A percentile compares a stretch with the other conserved stretches of the same genome.
phyloP scores from a whole-genome alignment of 2,329 filamentous ascomycete species.

The Colletotrichum nymphaeae region DNA sequence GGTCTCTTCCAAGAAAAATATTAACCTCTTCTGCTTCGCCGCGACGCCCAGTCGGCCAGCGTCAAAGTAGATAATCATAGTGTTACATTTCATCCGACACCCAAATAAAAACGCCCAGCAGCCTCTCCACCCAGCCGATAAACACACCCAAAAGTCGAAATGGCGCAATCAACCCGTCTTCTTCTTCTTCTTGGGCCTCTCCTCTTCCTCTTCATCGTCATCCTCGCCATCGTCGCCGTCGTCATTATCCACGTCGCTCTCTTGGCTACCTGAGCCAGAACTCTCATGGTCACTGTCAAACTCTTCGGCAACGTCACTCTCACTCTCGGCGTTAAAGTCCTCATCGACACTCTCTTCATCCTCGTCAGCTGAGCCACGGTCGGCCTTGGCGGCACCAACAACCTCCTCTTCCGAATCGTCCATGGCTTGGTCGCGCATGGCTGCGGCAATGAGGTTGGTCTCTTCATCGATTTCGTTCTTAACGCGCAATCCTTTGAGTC shows the following conservation, averaged over 20 bases:
- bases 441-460: constrained; percentile 81
- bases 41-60: constrained; percentile 5
- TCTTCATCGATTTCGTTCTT: constrained; percentile 99
- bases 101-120: constrained; percentile 18
- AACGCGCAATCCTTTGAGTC: constrained; percentile 91
- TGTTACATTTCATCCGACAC: constrained; percentile 22
- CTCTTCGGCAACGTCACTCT: constrained; percentile 96
- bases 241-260: constrained; percentile 69
- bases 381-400: constrained; percentile 71
- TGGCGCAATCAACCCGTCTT: constrained; percentile 43
- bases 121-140: neutral
- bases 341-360: constrained; percentile 96
- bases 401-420: constrained; percentile 87
- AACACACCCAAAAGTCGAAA: neutral
- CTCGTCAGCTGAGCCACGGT: constrained; percentile 93
- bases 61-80: constrained; percentile 12
- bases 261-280: constrained; percentile 72
- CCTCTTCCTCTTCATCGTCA: constrained; percentile 62
- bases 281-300: constrained; percentile 94
- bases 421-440: constrained; percentile 85
- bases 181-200: constrained; percentile 64
- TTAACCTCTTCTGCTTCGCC: constrained; percentile 19
- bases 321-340: constrained; percentile 92
- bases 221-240: constrained; percentile 56
- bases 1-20: constrained; percentile 12